These are phyloP conservation scores for Penicillium janthinellum DNA, from an alignment of 2,329 filamentous ascomycete genomes.

Conservation along the genomic window DNA sequence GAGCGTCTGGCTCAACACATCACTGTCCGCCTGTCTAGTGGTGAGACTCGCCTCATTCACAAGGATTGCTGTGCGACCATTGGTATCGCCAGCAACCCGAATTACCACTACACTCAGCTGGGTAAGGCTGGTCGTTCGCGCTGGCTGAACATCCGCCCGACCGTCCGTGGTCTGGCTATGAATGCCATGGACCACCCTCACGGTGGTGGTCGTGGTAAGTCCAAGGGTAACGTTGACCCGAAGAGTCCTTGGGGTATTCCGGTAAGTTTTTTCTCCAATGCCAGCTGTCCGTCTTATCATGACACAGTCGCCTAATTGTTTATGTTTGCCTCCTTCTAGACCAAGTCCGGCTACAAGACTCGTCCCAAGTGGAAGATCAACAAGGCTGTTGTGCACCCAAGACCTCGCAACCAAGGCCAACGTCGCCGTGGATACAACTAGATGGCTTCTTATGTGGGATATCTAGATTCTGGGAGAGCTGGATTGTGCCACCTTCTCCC, in stretches of 20 bases:
- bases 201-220: slow-evolving; percentile 98
- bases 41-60: slow-evolving; percentile 85
- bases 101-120: slow-evolving; percentile 85
- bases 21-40: slow-evolving; percentile 84
- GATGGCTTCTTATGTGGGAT: not conserved
- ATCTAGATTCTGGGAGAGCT: not conserved
- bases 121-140: slow-evolving; percentile 93
- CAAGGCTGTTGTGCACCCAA: slow-evolving; percentile 82
- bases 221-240: slow-evolving; percentile 94
- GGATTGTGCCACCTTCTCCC: not conserved
- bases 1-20: slow-evolving; percentile 74
- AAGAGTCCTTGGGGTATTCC: slow-evolving; percentile 96
- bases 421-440: slow-evolving; percentile 68
- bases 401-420: slow-evolving; percentile 88
- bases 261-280: slow-evolving; percentile 52
- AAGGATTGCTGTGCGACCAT: slow-evolving; percentile 94
- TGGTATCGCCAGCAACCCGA: slow-evolving; percentile 88
- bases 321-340: slow-evolving; percentile 37
- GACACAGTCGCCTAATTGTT: slow-evolving; percentile 10
- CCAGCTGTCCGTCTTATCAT: slow-evolving; percentile 1
- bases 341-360: slow-evolving; percentile 76
- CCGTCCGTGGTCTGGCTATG: slow-evolving; percentile 97
- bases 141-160: slow-evolving; percentile 92
- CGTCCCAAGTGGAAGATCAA: slow-evolving; percentile 85
- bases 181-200: slow-evolving; percentile 98